These are phyloP conservation scores for Hypsizygus marmoreus DNA, from an alignment of 768 basidiomycete species.

Conservation along the genomic window DNA sequence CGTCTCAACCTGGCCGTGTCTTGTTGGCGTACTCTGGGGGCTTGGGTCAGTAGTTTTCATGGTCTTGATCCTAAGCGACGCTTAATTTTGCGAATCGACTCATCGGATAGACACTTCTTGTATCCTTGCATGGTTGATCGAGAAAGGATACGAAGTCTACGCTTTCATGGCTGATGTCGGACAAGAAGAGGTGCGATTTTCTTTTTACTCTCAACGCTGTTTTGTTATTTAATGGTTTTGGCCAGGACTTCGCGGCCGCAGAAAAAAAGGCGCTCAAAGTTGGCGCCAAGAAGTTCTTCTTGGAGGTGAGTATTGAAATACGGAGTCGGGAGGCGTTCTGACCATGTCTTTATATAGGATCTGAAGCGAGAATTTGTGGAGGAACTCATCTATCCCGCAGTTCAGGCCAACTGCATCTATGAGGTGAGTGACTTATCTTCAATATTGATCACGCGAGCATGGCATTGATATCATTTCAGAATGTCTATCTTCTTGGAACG, in stretches of 20 bases:
- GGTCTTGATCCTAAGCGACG: conserved; percentile 11
- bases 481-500: conserved; percentile 96
- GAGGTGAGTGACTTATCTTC: conserved; percentile 55
- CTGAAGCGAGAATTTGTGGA: conserved; percentile 93
- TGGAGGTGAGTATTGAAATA: conserved; percentile 55
- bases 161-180: conserved; percentile 98
- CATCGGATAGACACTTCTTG: conserved; percentile 94
- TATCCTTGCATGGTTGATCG: conserved; percentile 98
- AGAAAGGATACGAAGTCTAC: conserved; percentile 95
- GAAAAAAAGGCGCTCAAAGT: conserved; percentile 85
- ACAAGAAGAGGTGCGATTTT: conserved; percentile 71
- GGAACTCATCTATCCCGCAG: conserved; percentile 95
- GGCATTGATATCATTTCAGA: conserved; percentile 47
- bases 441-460: not conserved
- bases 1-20: conserved; percentile 74
- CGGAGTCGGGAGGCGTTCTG: too few species aligned
- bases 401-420: conserved; percentile 99
- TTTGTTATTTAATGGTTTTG: conserved; percentile 12
- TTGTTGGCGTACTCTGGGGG: conserved; percentile 98
- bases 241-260: conserved; percentile 96
- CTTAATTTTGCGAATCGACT: conserved; percentile 13
- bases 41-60: conserved; percentile 63
- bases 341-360: conserved; percentile 64
- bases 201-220: not conserved
- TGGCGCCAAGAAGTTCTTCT: conserved; percentile 96